phyloP scores from a whole-genome alignment of 1,284 basidiomycete genomes.

The Apiotrichum gamsii region DNA sequence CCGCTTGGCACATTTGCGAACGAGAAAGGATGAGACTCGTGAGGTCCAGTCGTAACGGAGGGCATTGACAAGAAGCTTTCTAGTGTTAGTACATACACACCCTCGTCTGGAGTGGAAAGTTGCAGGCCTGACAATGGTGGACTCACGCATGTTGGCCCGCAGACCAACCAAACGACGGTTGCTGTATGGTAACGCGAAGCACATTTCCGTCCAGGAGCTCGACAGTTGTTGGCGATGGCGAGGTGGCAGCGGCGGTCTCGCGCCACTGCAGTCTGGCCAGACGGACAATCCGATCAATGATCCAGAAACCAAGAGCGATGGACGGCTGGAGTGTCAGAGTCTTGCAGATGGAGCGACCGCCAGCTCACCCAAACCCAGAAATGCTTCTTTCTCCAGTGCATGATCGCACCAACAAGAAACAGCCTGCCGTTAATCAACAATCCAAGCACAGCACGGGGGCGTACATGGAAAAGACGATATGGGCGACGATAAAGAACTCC shows the following conservation, averaged over 20 bases:
- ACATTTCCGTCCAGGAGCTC: constrained; percentile 52
- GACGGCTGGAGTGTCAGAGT: constrained; percentile 18
- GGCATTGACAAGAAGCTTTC: constrained; percentile 40
- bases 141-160: constrained; percentile 55
- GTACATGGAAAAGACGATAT: constrained; percentile 49
- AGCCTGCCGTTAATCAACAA: too few relatives aligned
- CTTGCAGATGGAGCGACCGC: too few relatives aligned
- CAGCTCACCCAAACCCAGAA: constrained; percentile 39
- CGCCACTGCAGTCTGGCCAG: constrained; percentile 52
- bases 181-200: constrained; percentile 52
- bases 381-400: constrained; percentile 33
- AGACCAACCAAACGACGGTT: constrained; percentile 51
- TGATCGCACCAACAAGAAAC: constrained; percentile 35
- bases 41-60: constrained; percentile 25
- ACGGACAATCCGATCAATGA: constrained; percentile 57
- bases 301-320: constrained; percentile 39
- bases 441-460: too few relatives aligned
- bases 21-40: constrained; percentile 45
- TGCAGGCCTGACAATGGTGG: neutral
- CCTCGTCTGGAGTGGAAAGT: constrained; percentile 16
- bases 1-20: constrained; percentile 33
- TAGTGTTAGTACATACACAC: too few relatives aligned
- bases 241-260: too few relatives aligned
- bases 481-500: constrained; percentile 53
- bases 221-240: too few relatives aligned